Evolutionary conservation across 345 rosid genomes (phyloP), one percentile per base, ranked within the genome.

Genomic region (Citrus sp.): DNA sequence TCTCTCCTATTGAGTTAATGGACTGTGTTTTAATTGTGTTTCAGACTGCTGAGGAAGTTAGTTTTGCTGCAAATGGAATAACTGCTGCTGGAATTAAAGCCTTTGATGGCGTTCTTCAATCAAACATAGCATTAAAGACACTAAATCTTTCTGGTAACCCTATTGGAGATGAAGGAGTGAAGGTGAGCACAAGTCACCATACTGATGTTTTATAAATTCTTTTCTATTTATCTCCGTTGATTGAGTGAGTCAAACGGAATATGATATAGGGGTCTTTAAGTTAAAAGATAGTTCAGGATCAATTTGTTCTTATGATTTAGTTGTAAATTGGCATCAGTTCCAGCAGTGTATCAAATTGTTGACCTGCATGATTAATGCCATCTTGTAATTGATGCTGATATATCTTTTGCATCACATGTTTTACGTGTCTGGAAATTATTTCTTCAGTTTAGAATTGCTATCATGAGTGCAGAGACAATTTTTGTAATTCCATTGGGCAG

Each of bases 31-130:
- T 62, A 7, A 70, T 61, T 71, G 32, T 73, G 71, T 84, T 86
- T 79, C 87, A 93, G 99, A 86, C 86, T 77, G 82, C 89, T 74
- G 98, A 91, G 86, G 96, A 95, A 86, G 99, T 93, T 30, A 92
- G 92, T 85, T 95, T 95, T 91, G 97, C 98, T 81, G 94, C 98
- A 77, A 92, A 93, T 87, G 96, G 97, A 73, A 93, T 95, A 81
- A 92, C 98, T 61, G 91, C 96, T 7, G 87, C 89, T 74, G 99
- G 99, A 80, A 77, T 92, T 34, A 89, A 89, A 86, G 97, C 98
- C 70, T 93, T 93, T 56, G 96, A 95, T 42, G 89, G 90, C 61
- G 90, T 95, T 82, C 97, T 95, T 86, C 93, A 93, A 70, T 87
- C 98, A 66, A 95, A 92, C 88, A 78, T 90, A 81, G 80, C 75